A percentile compares a stretch with the other conserved stretches of the same genome.
Conservation (phyloP, 2,329 filamentous ascomycete genomes). For the Neonectria magnoliae region DNA sequence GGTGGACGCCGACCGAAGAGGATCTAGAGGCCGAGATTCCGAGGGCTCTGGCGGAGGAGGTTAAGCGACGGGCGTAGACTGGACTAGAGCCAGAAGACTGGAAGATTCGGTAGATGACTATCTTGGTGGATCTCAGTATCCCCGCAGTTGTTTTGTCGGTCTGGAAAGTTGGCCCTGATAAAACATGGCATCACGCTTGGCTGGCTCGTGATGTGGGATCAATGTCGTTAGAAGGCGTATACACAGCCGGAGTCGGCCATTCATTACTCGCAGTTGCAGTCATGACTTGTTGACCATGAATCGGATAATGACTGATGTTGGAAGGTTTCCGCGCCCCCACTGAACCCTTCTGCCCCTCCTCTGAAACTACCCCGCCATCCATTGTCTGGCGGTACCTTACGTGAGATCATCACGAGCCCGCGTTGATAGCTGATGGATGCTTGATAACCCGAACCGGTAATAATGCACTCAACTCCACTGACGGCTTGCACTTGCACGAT, state of each 20-base stretch:
- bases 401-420: not conserved
- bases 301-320: too few relatives aligned
- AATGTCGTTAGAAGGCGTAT: too few relatives aligned
- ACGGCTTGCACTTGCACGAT: not conserved
- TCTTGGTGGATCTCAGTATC: not conserved
- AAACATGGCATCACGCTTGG: too few relatives aligned
- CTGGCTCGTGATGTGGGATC: too few relatives aligned
- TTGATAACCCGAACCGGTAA: not conserved
- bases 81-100: not conserved
- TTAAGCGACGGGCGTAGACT: slow-evolving; percentile 2
- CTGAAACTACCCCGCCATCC: slow-evolving; percentile 8
- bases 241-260: not conserved
- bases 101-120: not conserved
- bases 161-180: too few relatives aligned
- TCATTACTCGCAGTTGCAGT: not conserved
- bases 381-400: not conserved
- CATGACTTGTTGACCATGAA: not conserved
- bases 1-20: slow-evolving; percentile 62
- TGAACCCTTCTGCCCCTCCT: not conserved
- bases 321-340: slow-evolving; percentile 30
- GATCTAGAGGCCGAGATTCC: slow-evolving; percentile 57
- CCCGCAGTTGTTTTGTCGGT: too few relatives aligned
- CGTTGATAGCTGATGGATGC: not conserved
- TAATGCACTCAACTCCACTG: not conserved
- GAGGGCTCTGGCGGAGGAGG: slow-evolving; percentile 41